phyloP scores from a whole-genome alignment of 1,284 basidiomycete genomes.

The Boletus albobrunnescens region DNA sequence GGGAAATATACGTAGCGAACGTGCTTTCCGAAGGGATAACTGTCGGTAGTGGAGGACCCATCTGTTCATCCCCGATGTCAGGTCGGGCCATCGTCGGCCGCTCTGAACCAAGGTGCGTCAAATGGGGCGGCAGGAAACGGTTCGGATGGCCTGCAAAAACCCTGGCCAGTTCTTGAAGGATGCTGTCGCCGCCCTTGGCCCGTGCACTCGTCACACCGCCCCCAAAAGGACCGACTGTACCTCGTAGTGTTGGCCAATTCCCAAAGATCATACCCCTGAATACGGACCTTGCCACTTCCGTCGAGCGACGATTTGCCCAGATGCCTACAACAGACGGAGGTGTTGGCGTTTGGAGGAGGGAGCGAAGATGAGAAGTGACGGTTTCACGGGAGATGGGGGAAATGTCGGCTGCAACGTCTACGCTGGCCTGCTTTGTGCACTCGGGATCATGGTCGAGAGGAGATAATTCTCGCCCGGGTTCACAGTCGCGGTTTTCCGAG shows the following conservation, averaged over 20 bases:
- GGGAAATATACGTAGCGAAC: slow-evolving; percentile 60
- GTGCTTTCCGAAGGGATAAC: slow-evolving; percentile 48
- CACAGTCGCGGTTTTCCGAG: background rate
- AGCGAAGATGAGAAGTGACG: slow-evolving; percentile 21
- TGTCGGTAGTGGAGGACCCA: slow-evolving; percentile 32
- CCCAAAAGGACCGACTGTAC: slow-evolving; percentile 24
- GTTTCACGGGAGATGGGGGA: slow-evolving; percentile 10
- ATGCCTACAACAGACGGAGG: slow-evolving; percentile 35
- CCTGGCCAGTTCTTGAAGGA: slow-evolving; percentile 24
- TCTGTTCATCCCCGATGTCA: background rate
- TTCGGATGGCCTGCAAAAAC: slow-evolving; percentile 12
- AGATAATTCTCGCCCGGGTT: background rate
- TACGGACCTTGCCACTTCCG: slow-evolving; percentile 43
- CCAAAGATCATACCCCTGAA: slow-evolving; percentile 51
- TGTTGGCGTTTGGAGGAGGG: slow-evolving; percentile 13
- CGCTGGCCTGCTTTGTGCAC: background rate
- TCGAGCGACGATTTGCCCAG: slow-evolving; percentile 48
- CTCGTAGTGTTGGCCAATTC: slow-evolving; percentile 41
- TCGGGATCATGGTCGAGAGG: background rate
- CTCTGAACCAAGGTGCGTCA: background rate
- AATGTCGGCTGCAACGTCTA: background rate
- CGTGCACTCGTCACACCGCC: slow-evolving; percentile 28
- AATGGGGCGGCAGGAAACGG: slow-evolving; percentile 11
- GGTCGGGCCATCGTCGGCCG: slow-evolving; percentile 11
- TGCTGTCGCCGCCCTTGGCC: slow-evolving; percentile 20